These are phyloP conservation scores for Microdochium trichocladiopsis DNA, from an alignment of 2,329 filamentous ascomycete genomes.

Conservation along the genomic window DNA sequence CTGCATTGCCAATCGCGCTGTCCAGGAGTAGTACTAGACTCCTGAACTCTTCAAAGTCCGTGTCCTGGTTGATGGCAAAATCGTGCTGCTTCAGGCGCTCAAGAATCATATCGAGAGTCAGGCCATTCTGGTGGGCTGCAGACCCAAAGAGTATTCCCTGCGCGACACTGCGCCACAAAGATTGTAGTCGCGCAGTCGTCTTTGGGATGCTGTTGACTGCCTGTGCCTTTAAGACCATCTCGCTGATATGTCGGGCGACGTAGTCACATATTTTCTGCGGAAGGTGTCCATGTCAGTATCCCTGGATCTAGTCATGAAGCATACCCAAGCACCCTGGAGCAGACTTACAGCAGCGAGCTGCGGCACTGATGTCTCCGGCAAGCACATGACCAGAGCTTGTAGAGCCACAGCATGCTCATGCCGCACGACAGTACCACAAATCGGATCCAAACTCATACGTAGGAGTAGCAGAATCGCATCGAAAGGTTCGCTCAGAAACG, in stretches of 20 bases:
- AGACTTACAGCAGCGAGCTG: conserved; percentile 37
- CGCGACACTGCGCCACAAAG: conserved; percentile 61
- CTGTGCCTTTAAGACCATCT: conserved; percentile 46
- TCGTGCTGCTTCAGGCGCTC: conserved; percentile 36
- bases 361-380: conserved; percentile 23
- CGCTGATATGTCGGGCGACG: conserved; percentile 37
- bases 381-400: conserved; percentile 31
- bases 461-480: conserved; percentile 40
- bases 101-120: conserved; percentile 36
- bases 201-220: conserved; percentile 53
- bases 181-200: conserved; percentile 39
- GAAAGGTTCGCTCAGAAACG: conserved; percentile 25
- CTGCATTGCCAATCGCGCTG: conserved; percentile 64
- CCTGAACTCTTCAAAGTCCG: conserved; percentile 62
- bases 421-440: conserved; percentile 26
- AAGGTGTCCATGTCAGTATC: conserved; percentile 31
- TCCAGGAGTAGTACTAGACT: conserved; percentile 65
- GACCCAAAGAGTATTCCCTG: conserved; percentile 55
- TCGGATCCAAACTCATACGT: conserved; percentile 46
- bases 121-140: conserved; percentile 29
- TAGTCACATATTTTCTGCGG: conserved; percentile 36
- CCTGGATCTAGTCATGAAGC: too few species aligned
- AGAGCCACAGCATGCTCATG: conserved; percentile 25
- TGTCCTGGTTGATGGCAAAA: conserved; percentile 46
- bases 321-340: too few species aligned